These are phyloP conservation scores for Diaporthe ilicicola DNA, from an alignment of 2,329 filamentous ascomycete species.

Conservation along the genomic window DNA sequence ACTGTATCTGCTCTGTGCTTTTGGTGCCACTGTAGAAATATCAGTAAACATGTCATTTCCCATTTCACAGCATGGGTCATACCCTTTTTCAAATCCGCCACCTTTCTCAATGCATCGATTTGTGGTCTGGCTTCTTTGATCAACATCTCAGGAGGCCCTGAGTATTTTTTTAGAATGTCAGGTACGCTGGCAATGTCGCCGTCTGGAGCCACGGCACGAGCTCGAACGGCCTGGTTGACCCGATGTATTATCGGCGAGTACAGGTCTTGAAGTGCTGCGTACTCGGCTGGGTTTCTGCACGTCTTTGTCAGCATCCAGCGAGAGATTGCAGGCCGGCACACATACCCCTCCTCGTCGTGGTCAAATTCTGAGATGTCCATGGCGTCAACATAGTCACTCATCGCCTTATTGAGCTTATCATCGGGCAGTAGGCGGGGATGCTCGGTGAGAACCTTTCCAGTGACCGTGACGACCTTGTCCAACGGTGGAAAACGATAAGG, in stretches of 20 bases:
- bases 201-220: slow-evolving; percentile 79
- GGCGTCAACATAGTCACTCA: slow-evolving; percentile 90
- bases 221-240: slow-evolving; percentile 84
- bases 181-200: slow-evolving; percentile 69
- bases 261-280: slow-evolving; percentile 79
- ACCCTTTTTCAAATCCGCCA: slow-evolving; percentile 86
- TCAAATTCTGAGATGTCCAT: slow-evolving; percentile 85
- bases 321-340: not conserved
- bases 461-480: slow-evolving; percentile 87
- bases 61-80: slow-evolving; percentile 32
- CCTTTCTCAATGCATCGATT: slow-evolving; percentile 72
- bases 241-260: slow-evolving; percentile 90
- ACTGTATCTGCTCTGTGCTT: slow-evolving; percentile 76
- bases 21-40: slow-evolving; percentile 71
- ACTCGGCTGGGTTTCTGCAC: slow-evolving; percentile 63
- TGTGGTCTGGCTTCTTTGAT: slow-evolving; percentile 62
- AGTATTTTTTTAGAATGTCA: slow-evolving; percentile 75
- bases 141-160: slow-evolving; percentile 74
- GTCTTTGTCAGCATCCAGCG: not conserved
- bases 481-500: slow-evolving; percentile 92
- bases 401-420: slow-evolving; percentile 77
- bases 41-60: not conserved
- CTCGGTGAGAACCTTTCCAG: slow-evolving; percentile 79
- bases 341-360: slow-evolving; percentile 78
- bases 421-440: slow-evolving; percentile 81